phyloP scores from a whole-genome alignment of 177 flowering plant genomes.

The Vitis hybrid region DNA sequence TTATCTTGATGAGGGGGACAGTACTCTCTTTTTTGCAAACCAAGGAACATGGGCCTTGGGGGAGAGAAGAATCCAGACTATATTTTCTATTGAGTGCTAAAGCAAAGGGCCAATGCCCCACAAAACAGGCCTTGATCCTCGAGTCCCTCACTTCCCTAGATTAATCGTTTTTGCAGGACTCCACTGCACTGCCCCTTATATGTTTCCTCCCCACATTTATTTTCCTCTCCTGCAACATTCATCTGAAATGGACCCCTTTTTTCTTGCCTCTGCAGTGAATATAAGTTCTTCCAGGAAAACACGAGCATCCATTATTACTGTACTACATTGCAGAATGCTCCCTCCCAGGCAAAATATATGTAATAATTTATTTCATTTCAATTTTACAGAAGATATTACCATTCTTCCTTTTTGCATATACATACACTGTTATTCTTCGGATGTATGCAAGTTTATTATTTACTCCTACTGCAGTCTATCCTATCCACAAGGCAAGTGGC shows the following conservation, averaged over 20 bases:
- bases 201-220: neutral
- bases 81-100: neutral
- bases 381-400: too few relatives aligned
- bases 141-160: constrained; percentile 28
- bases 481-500: too few relatives aligned
- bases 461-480: too few relatives aligned
- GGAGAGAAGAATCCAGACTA: too few relatives aligned
- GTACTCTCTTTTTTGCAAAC: constrained; percentile 21
- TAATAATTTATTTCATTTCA: too few relatives aligned
- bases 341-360: neutral
- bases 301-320: neutral
- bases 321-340: neutral
- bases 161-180: constrained; percentile 14
- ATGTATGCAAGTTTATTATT: too few relatives aligned
- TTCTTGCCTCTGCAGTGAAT: constrained; percentile 4
- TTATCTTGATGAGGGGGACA: constrained; percentile 10
- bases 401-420: too few relatives aligned
- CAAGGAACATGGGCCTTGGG: constrained; percentile 20
- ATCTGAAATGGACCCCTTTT: constrained; percentile 13
- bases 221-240: constrained; percentile 8
- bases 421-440: too few relatives aligned
- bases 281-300: constrained; percentile 6
- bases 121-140: constrained; percentile 17
- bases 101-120: constrained; percentile 10
- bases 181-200: neutral